Conservation (phyloP, 1,284 basidiomycete species). For the Moesziomyces globuligerus region DNA sequence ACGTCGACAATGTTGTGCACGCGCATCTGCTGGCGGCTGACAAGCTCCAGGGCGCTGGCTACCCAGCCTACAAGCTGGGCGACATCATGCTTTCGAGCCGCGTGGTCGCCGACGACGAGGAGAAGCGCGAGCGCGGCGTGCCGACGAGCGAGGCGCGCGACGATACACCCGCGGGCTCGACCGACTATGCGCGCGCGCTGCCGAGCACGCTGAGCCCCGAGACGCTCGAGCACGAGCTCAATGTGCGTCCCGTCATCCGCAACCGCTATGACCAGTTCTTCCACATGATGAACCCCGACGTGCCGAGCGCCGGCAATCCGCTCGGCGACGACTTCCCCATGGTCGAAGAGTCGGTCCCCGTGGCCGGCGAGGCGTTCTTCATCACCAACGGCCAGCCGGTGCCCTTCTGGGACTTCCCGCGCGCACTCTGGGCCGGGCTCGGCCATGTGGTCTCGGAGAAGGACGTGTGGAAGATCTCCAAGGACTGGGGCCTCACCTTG, state of each 20-base stretch:
- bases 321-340: slow-evolving; percentile 58
- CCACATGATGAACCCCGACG: slow-evolving; percentile 59
- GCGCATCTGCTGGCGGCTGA: slow-evolving; percentile 95
- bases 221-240: slow-evolving; percentile 72
- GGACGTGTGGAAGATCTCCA: slow-evolving; percentile 55
- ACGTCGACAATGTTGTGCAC: slow-evolving; percentile 93
- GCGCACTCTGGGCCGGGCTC: slow-evolving; percentile 79
- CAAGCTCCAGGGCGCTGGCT: slow-evolving; percentile 71
- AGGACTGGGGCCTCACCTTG: slow-evolving; percentile 50
- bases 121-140: slow-evolving; percentile 37
- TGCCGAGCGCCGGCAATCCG: slow-evolving; percentile 53
- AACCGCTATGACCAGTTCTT: slow-evolving; percentile 75
- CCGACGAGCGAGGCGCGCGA: slow-evolving; percentile 56
- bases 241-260: slow-evolving; percentile 75
- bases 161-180: slow-evolving; percentile 56
- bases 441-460: slow-evolving; percentile 48
- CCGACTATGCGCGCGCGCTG: slow-evolving; percentile 57
- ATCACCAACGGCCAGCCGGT: slow-evolving; percentile 97
- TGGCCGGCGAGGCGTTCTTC: slow-evolving; percentile 95
- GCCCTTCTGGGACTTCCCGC: slow-evolving; percentile 94
- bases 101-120: slow-evolving; percentile 46
- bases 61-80: slow-evolving; percentile 66
- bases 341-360: slow-evolving; percentile 72
- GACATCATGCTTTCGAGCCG: slow-evolving; percentile 35
- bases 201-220: slow-evolving; percentile 60